Percentiles rank a stretch among this genome's conserved stretches.
Conservation (phyloP, 768 basidiomycete species). For the Hemileccinum rubropunctum region DNA sequence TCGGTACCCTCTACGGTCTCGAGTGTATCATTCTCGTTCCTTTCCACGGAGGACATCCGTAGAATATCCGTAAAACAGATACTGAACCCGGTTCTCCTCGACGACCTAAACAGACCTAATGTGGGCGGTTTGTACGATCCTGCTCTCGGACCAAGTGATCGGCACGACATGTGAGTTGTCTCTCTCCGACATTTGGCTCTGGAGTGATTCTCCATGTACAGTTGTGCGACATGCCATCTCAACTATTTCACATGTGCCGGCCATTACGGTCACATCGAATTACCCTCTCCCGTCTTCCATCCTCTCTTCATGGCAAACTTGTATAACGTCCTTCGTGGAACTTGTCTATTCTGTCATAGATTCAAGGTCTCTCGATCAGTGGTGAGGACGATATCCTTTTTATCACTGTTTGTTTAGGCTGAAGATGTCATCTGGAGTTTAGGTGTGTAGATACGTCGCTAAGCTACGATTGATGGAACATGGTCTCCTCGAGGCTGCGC, state of each 20-base stretch:
- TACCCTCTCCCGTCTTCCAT: slow-evolving; percentile 94
- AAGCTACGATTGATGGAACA: slow-evolving; percentile 87
- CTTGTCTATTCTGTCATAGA: slow-evolving; percentile 91
- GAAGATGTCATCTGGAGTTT: slow-evolving; percentile 9
- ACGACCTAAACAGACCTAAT: slow-evolving; percentile 92
- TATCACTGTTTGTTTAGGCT: slow-evolving; percentile 4
- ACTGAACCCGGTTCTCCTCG: slow-evolving; percentile 87
- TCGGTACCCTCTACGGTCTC: slow-evolving; percentile 83
- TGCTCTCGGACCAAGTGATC: slow-evolving; percentile 85
- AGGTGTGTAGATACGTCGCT: slow-evolving; percentile 83
- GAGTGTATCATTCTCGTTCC: slow-evolving; percentile 90
- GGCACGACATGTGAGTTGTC: slow-evolving; percentile 80
- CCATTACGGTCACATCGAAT: slow-evolving; percentile 96
- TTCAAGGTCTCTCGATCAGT: slow-evolving; percentile 79
- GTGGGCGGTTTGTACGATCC: slow-evolving; percentile 93
- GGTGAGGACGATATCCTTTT: slow-evolving; percentile 42
- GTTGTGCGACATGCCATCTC: slow-evolving; percentile 91
- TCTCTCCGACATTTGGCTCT: background rate
- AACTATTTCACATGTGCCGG: slow-evolving; percentile 95
- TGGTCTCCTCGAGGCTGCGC: slow-evolving; percentile 81
- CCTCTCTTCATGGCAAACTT: slow-evolving; percentile 93
- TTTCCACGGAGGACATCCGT: slow-evolving; percentile 82
- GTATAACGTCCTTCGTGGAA: slow-evolving; percentile 81
- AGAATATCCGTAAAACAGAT: slow-evolving; percentile 98
- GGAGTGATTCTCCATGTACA: slow-evolving; percentile 32